Evolutionary conservation across 2,329 filamentous ascomycete species (phyloP).

Genomic region (Ceratocystis diversiconidia): DNA sequence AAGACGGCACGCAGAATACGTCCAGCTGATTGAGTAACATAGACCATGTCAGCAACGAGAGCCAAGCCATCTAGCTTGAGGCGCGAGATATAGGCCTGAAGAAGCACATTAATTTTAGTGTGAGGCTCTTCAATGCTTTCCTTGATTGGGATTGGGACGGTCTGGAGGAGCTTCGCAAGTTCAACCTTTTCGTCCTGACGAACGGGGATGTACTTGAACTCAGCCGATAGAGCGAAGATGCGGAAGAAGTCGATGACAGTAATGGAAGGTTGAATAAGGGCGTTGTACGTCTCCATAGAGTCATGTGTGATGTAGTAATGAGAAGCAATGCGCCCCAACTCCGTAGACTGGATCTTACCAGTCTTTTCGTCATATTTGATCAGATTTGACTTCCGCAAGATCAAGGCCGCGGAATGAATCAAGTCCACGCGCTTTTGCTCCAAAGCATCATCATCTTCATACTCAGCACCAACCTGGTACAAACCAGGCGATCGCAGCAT

Average conservation of each 20-base stretch:
- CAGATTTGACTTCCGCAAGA: conserved; percentile 75
- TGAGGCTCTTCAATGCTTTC: conserved; percentile 94
- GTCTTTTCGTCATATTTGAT: conserved; percentile 93
- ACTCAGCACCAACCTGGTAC: conserved; percentile 91
- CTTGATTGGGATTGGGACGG: conserved; percentile 91
- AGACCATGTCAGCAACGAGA: conserved; percentile 96
- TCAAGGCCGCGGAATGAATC: conserved; percentile 79
- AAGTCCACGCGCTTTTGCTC: conserved; percentile 97
- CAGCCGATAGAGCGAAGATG: conserved; percentile 86
- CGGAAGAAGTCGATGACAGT: conserved; percentile 92
- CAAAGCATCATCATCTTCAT: conserved; percentile 77
- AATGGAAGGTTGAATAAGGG: conserved; percentile 83
- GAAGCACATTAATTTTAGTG: conserved; percentile 92
- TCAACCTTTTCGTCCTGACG: conserved; percentile 96
- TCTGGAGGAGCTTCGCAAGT: conserved; percentile 74
- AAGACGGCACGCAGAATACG: conserved; percentile 92
- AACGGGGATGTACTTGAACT: conserved; percentile 98
- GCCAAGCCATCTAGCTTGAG: conserved; percentile 88
- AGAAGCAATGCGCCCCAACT: conserved; percentile 87
- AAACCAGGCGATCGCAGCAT: conserved; percentile 92
- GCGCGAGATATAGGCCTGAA: conserved; percentile 92
- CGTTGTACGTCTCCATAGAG: conserved; percentile 96
- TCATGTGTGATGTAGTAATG: conserved; percentile 97
- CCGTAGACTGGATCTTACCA: conserved; percentile 76
- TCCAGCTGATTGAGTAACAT: conserved; percentile 93